Evolutionary conservation across 129 eudicot genomes (phyloP), one percentile per base, ranked within the genome.

Genomic region (Solidago caesia): DNA sequence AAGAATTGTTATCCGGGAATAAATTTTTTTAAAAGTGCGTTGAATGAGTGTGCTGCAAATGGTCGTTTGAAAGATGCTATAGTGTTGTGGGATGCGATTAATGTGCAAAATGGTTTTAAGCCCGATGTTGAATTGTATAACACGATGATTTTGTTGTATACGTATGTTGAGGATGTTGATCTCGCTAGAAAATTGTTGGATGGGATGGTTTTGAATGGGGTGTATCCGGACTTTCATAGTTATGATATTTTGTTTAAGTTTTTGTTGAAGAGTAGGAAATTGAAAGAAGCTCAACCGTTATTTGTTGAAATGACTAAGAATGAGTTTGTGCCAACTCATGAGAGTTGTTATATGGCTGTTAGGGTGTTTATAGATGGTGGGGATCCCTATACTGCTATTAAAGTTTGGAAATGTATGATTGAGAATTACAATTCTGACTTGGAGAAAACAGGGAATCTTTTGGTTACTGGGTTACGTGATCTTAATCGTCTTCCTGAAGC

Each of bases 181-280:
- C 53, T 81, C 8, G 98, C 90, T 51, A 80, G 64, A 44, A 82
- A 51, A 78, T 68, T 77, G 71, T 71, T 92, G 48, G 98, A 92
- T 72, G 96, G 81, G 74, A 92, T 92, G 98, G 90, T 89, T 43
- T 89, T 67, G 16, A 79, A 87, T 14, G 96, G 92, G 12, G 98
- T 77, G 7, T 92, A 85, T 72, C 96, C 96, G 0, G 82, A 90
- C 80, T 69, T 87, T 4, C 74, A 81, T 44, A 85, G 88, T 71
- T 92, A 92, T 25, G 82, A 85, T 67, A 39, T 77, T 8, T 5
- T 89, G 15, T 83, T 92, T 42, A 81, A 80, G 62, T 84, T 71
- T 46, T 75, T 85, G 75, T 63, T 86, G 27, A 84, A 81, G 72
- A 71, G 45, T 26, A 75, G 75, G 68, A 81, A 76, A 21, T 13